Percentiles rank a stretch among this genome's conserved stretches.
These are phyloP conservation scores for Fusarium subtropicale DNA, from an alignment of 2,329 filamentous ascomycete species.

Conservation along the genomic window DNA sequence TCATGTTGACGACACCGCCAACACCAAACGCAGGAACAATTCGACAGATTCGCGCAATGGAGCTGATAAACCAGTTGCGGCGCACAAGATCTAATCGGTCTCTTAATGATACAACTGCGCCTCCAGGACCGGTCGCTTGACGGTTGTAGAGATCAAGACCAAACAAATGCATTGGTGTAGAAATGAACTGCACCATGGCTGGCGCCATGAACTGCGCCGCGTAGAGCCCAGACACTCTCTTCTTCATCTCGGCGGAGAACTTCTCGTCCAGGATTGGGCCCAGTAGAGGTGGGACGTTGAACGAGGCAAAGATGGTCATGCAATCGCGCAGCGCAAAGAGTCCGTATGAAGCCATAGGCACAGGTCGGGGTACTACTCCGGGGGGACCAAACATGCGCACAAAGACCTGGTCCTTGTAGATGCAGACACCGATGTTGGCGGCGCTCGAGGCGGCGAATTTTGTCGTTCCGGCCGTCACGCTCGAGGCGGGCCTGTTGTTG, in stretches of 20 bases:
- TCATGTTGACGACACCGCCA: constrained; percentile 85
- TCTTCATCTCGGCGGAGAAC: constrained; percentile 61
- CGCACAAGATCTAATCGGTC: constrained; percentile 77
- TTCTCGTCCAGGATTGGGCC: constrained; percentile 73
- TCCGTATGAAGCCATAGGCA: constrained; percentile 77
- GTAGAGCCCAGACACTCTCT: constrained; percentile 63
- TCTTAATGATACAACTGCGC: constrained; percentile 54
- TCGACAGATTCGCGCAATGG: constrained; percentile 79
- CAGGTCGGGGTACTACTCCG: constrained; percentile 61
- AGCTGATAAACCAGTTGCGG: constrained; percentile 80
- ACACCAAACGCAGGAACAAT: constrained; percentile 92
- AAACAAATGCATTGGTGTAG: constrained; percentile 85
- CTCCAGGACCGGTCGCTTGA: constrained; percentile 52
- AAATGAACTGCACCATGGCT: constrained; percentile 80
- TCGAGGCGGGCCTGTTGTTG: constrained; percentile 64
- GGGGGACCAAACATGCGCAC: constrained; percentile 82
- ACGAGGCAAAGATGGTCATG: constrained; percentile 90
- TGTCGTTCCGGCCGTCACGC: constrained; percentile 76
- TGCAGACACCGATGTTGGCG: constrained; percentile 86
- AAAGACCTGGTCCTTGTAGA: constrained; percentile 91
- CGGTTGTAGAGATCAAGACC: constrained; percentile 90
- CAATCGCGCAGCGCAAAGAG: constrained; percentile 87
- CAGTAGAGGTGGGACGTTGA: constrained; percentile 86
- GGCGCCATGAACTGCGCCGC: constrained; percentile 85
- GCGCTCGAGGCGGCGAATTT: constrained; percentile 85